These are phyloP conservation scores for Pyrus bretschneideri DNA, from an alignment of 306 rosid genomes.

Conservation along the genomic window DNA sequence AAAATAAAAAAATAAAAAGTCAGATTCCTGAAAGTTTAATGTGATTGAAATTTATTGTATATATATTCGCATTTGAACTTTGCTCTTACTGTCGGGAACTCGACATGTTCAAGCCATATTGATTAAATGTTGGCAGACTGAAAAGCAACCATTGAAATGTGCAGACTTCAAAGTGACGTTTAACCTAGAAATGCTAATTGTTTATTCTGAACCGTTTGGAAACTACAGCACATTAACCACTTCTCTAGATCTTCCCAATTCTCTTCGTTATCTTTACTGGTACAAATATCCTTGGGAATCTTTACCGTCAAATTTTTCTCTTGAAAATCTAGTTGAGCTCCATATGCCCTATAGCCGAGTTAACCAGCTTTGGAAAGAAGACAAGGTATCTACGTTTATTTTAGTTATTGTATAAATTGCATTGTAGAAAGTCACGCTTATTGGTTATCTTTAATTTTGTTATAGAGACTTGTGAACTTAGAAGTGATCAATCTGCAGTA, in stretches of 20 bases:
- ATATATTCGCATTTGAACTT: neutral
- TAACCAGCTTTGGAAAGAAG: neutral
- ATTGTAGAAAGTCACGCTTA: no score
- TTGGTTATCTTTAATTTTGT: no score
- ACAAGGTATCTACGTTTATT: neutral
- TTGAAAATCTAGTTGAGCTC: neutral
- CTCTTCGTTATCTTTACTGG: neutral
- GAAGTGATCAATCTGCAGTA: no score
- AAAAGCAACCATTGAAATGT: no score
- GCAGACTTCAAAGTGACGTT: no score
- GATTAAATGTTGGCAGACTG: no score
- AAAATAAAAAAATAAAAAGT: no score
- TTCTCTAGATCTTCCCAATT: neutral
- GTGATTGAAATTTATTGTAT: neutral
- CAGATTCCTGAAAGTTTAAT: neutral
- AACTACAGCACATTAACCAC: no score
- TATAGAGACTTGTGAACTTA: no score
- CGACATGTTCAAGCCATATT: neutral
- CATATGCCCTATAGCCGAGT: neutral
- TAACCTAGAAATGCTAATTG: no score
- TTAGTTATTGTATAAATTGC: no score
- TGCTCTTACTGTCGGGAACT: neutral
- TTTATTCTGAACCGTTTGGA: no score
- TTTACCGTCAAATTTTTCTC: neutral
- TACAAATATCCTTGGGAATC: neutral